Evolutionary conservation across 106 monocot species (phyloP).

Genomic region (Acorus gramineus): DNA sequence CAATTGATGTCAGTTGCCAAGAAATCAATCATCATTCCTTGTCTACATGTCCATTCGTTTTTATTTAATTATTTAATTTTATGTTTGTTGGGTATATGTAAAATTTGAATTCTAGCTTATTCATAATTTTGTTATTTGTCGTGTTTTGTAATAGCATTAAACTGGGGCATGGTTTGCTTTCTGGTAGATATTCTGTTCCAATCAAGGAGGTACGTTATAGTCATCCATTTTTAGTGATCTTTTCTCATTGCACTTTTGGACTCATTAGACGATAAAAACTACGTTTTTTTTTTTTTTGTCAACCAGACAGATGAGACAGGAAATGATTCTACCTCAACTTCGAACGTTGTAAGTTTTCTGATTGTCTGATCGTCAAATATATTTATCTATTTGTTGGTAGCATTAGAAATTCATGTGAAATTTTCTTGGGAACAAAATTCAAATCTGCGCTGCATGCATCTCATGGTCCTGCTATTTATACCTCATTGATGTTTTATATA

Average conservation of each 20-base stretch:
- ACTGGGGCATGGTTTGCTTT: constrained; percentile 81
- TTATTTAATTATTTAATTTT: too few species aligned
- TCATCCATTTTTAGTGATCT: neutral
- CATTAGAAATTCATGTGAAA: neutral
- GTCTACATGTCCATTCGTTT: too few species aligned
- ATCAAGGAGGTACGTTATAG: constrained; percentile 39
- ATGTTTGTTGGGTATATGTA: too few species aligned
- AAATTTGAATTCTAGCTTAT: too few species aligned
- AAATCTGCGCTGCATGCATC: too few species aligned
- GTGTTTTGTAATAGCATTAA: constrained; percentile 42
- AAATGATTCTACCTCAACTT: constrained; percentile 7
- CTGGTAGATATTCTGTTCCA: constrained; percentile 77
- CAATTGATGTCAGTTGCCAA: too few species aligned
- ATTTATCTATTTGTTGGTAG: constrained; percentile 1
- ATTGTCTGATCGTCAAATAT: constrained; percentile 6
- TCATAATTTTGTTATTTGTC: too few species aligned
- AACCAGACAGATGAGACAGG: constrained; percentile 29
- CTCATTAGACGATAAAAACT: neutral
- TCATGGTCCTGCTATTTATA: too few species aligned
- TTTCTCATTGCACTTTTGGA: neutral
- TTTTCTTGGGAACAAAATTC: too few species aligned
- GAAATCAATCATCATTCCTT: too few species aligned
- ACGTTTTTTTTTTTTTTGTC: constrained; percentile 1
- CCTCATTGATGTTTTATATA: too few species aligned
- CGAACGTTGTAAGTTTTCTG: constrained; percentile 46